Conservation (phyloP, 2,329 filamentous ascomycete species). For the Botrytis medusae region DNA sequence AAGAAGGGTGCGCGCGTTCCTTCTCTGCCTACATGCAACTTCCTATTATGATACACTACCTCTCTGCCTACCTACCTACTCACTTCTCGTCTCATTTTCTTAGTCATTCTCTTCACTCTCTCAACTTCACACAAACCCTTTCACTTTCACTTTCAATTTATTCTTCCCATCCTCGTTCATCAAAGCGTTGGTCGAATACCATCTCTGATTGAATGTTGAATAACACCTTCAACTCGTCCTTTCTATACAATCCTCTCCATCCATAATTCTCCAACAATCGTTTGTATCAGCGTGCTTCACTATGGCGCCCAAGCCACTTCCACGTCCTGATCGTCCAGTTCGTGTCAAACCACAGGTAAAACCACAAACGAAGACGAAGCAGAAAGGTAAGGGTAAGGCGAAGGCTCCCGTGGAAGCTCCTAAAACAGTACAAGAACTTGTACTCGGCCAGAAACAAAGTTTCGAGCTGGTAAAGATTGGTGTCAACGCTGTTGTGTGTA, state of each 20-base stretch:
- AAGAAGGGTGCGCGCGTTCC: neutral
- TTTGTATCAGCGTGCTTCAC: neutral
- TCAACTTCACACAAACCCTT: neutral
- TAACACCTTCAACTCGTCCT: neutral
- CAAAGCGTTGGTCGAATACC: neutral
- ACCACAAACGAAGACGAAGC: neutral
- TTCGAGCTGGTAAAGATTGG: constrained; percentile 26
- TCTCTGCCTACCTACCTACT: neutral
- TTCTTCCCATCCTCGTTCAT: neutral
- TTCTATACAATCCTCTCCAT: neutral
- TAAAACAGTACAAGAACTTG: neutral
- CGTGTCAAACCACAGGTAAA: neutral
- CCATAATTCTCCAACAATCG: neutral
- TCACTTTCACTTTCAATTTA: neutral
- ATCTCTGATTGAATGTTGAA: neutral
- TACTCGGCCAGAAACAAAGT: constrained; percentile 25
- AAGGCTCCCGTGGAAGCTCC: neutral
- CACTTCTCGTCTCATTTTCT: neutral
- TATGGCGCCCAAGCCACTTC: neutral
- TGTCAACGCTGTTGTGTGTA: constrained; percentile 26
- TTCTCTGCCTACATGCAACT: neutral
- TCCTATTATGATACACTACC: neutral
- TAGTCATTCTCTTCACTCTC: neutral
- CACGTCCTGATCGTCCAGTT: neutral
- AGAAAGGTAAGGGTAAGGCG: neutral